Conservation (phyloP, 2,329 filamentous ascomycete genomes). For the Neofusicoccum ribis region DNA sequence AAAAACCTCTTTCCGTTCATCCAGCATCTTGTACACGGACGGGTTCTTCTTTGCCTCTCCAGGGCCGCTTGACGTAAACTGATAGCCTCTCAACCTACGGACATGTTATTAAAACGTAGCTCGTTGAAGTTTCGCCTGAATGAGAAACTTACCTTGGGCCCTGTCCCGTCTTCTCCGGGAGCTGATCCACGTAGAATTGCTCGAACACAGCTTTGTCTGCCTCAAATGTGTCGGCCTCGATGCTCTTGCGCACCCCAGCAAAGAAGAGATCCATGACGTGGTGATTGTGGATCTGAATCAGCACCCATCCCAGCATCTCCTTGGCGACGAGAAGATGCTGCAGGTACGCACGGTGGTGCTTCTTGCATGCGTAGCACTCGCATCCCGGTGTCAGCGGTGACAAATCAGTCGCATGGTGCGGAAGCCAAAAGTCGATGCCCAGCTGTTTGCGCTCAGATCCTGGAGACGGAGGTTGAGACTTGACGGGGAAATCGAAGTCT, state of each 20-base stretch:
- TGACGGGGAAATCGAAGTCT: constrained; percentile 69
- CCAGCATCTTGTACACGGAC: constrained; percentile 19
- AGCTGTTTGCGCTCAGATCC: constrained; percentile 43
- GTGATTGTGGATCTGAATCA: constrained; percentile 92
- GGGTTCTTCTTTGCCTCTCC: constrained; percentile 21
- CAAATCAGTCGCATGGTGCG: constrained; percentile 60
- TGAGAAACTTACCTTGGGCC: constrained; percentile 54
- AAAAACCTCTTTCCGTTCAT: constrained; percentile 12
- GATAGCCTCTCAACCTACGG: constrained; percentile 19
- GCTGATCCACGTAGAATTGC: constrained; percentile 64
- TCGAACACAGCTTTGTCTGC: constrained; percentile 62
- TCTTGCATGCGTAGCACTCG: constrained; percentile 77
- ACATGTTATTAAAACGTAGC: too few species aligned
- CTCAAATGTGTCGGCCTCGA: constrained; percentile 58
- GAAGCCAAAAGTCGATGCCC: constrained; percentile 76
- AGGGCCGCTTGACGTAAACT: constrained; percentile 19
- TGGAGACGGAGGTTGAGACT: constrained; percentile 22
- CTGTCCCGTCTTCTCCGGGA: constrained; percentile 74
- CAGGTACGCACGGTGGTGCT: constrained; percentile 83
- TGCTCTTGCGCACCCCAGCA: constrained; percentile 63
- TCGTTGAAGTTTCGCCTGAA: too few species aligned
- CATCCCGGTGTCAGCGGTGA: constrained; percentile 65
- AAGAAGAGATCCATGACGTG: constrained; percentile 74
- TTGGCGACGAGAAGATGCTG: constrained; percentile 85
- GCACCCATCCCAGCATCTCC: constrained; percentile 94